Evolutionary conservation across 352 stramenopile species (phyloP).

Genomic region (Phytopythium boreale): DNA sequence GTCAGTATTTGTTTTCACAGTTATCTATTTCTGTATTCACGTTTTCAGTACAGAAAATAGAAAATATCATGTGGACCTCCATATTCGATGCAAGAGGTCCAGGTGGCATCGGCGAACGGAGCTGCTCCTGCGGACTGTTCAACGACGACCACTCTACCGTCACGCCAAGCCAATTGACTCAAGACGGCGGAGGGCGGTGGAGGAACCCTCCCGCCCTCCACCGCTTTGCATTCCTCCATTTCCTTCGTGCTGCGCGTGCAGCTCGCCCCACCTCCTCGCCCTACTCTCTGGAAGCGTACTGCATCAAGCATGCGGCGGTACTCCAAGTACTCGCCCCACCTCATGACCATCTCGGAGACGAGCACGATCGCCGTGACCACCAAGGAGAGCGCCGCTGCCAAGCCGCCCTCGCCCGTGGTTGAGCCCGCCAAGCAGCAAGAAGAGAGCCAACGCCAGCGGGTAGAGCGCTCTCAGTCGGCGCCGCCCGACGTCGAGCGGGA

Average conservation of each 20-base stretch:
- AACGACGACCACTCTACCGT: background rate
- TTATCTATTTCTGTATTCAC: too few species aligned
- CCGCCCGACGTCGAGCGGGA: constrained; percentile 20
- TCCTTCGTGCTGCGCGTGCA: background rate
- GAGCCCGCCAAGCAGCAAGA: constrained; percentile 1
- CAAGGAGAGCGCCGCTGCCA: background rate
- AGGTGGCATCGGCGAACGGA: background rate
- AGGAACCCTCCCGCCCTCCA: background rate
- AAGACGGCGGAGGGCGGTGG: background rate
- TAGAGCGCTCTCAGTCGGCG: constrained; percentile 24
- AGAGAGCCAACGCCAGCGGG: constrained; percentile 2
- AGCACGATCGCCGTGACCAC: constrained; percentile 31
- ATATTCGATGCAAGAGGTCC: background rate
- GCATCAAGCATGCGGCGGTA: constrained; percentile 45
- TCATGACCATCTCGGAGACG: constrained; percentile 60
- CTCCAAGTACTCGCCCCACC: constrained; percentile 49
- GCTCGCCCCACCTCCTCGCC: too few species aligned
- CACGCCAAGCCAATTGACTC: background rate
- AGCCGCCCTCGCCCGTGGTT: constrained; percentile 12
- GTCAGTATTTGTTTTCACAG: background rate
- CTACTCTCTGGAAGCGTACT: constrained; percentile 8
- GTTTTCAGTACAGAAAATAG: too few species aligned
- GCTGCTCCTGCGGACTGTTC: background rate
- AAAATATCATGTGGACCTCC: background rate
- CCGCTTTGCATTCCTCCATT: background rate